Conservation (phyloP, 208 protist genomes). For the Crithidia brevicula region DNA sequence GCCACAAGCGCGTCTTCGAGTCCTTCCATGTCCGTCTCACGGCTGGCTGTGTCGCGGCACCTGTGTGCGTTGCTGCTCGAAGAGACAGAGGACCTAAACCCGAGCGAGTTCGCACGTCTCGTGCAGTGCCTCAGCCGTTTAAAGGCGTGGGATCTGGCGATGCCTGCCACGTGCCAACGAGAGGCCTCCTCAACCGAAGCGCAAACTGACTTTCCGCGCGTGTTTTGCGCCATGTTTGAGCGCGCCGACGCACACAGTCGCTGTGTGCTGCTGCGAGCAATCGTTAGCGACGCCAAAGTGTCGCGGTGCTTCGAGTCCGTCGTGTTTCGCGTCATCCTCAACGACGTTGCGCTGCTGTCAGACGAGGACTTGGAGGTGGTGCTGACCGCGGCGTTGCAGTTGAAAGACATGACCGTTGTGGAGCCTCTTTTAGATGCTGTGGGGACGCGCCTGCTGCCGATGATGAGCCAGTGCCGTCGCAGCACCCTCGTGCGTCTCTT, state of each 20-base stretch:
- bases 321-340: conserved; percentile 45
- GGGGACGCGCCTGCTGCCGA: conserved; percentile 62
- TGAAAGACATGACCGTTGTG: conserved; percentile 37
- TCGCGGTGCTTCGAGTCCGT: conserved; percentile 54
- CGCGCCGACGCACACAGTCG: conserved; percentile 81
- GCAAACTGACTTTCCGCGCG: conserved; percentile 21
- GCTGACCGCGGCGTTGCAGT: conserved; percentile 52
- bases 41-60: conserved; percentile 18
- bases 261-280: conserved; percentile 76
- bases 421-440: conserved; percentile 81
- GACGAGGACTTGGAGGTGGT: conserved; percentile 81
- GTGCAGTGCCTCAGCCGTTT: conserved; percentile 66
- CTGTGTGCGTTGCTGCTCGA: conserved; percentile 35
- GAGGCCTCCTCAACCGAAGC: neutral
- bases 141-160: conserved; percentile 28
- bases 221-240: conserved; percentile 32
- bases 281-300: conserved; percentile 44
- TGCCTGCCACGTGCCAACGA: neutral
- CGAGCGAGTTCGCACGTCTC: conserved; percentile 72
- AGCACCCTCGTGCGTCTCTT: conserved; percentile 83
- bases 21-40: neutral
- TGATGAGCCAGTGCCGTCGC: conserved; percentile 64
- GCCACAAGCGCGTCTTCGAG: neutral
- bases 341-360: conserved; percentile 63
- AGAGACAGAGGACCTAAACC: conserved; percentile 36